phyloP scores from a whole-genome alignment of 805 yeast genomes.

The Candida oleophila region DNA sequence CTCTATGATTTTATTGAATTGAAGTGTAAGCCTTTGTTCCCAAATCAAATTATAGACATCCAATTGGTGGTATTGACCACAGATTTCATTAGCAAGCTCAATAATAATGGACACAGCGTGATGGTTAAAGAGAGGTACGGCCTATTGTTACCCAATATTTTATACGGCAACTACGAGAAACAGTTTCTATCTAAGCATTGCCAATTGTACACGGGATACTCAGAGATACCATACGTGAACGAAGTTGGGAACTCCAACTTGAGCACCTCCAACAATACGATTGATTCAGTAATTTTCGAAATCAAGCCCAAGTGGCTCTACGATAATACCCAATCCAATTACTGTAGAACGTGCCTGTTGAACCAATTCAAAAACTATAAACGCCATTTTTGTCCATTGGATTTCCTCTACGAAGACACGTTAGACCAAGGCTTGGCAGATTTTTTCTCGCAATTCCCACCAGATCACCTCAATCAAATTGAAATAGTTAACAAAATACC shows the following conservation, averaged over 20 bases:
- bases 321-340: constrained; percentile 40
- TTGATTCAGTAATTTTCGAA: constrained; percentile 36
- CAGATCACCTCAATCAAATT: constrained; percentile 16
- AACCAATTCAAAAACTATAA: constrained; percentile 30
- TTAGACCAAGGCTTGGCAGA: constrained; percentile 35
- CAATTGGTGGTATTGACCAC: constrained; percentile 29
- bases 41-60: constrained; percentile 29
- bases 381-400: constrained; percentile 49
- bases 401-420: constrained; percentile 32
- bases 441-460: constrained; percentile 22
- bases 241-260: constrained; percentile 6
- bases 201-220: constrained; percentile 24
- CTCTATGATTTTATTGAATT: constrained; percentile 40
- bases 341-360: constrained; percentile 61
- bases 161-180: constrained; percentile 29
- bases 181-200: constrained; percentile 34
- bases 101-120: constrained; percentile 23
- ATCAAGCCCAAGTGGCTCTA: constrained; percentile 65
- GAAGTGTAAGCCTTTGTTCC: constrained; percentile 30
- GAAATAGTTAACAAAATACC: constrained; percentile 30
- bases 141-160: constrained; percentile 41
- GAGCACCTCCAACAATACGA: too few relatives aligned
- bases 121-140: constrained; percentile 44
- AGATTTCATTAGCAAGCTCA: constrained; percentile 28
- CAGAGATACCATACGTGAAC: not conserved